Base-by-base conservation (phyloP, 495 filamentous ascomycete species). In the Penicillium dipodomyicola region DNA sequence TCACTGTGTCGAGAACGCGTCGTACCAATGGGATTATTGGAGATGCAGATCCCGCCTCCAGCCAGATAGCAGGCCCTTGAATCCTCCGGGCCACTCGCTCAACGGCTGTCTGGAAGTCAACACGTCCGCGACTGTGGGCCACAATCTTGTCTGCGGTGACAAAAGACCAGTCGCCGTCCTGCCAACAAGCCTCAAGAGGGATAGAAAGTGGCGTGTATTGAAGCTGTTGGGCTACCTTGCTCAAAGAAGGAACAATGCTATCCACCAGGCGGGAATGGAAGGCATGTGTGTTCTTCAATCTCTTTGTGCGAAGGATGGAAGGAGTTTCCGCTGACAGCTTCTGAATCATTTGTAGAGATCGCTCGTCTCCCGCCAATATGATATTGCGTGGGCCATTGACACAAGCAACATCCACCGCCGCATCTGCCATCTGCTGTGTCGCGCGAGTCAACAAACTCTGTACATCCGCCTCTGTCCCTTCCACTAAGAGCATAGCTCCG, bases 201-300 rank as follows among this genome's bases (percentile, higher is more conserved):
- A 76, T 73, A 15, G 9, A 3, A 0, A 5, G 32, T 3, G 67
- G 65, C 17, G 53, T 30, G 64, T 71, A 76, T 2, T 17, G 37
- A 11, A 78, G 22, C 0, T 41, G 45, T 12, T 63, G 2, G 0
- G 64, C 76, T 2, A 76, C 3, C 4, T 67, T 41, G 6, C 54
- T 57, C 1, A 80, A 53, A 0, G 51, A 37, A 2, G 54, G 40
- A 4, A 74, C 49, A 8, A 84, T 57, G 2, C 65, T 51, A 6
- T 82, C 78, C 0, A 74, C 72, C 2, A 82, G 61, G 0, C 53
- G 53, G 1, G 78, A 82, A 59, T 84, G 77, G 59, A 80, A 82
- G 0, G 70, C 79, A 58, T 82, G 67, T 0, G 77, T 75, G 17
- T 76, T 73, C 46, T 72, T 73, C 11, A 82, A 58, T 37, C 62